These are phyloP conservation scores for Globisporangium splendens DNA, from an alignment of 352 stramenopile genomes.

Conservation along the genomic window DNA sequence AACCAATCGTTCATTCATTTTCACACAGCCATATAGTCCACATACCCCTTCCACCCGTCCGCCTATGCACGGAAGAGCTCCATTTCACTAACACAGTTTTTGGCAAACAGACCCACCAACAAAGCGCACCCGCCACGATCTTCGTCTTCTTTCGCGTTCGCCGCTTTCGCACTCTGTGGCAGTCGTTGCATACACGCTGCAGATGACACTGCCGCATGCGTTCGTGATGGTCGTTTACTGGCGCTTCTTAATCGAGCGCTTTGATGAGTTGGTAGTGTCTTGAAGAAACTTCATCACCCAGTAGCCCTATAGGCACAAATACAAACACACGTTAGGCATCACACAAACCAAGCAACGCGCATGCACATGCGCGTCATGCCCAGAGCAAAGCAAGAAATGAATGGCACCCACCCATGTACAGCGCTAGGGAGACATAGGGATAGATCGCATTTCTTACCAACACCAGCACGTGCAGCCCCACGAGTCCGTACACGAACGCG, in stretches of 20 bases:
- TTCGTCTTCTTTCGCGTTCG: too few species aligned
- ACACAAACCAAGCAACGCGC: background rate
- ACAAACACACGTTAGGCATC: background rate
- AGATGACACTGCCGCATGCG: too few species aligned
- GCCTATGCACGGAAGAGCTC: background rate
- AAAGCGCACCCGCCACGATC: too few species aligned
- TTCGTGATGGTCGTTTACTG: constrained; percentile 26
- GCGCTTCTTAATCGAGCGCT: constrained; percentile 52
- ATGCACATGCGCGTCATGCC: background rate
- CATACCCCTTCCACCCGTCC: background rate
- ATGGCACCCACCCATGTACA: constrained; percentile 15
- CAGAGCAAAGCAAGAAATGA: background rate
- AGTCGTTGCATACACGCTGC: too few species aligned
- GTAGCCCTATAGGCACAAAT: constrained; percentile 31
- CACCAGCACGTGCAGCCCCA: constrained; percentile 69
- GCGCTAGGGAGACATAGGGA: constrained; percentile 16
- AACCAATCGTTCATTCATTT: background rate
- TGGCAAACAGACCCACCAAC: too few species aligned
- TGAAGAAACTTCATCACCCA: constrained; percentile 67
- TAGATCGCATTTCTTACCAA: constrained; percentile 35
- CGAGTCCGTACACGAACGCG: constrained; percentile 60
- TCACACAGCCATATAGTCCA: constrained; percentile 2
- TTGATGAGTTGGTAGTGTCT: constrained; percentile 34
- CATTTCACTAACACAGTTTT: too few species aligned
- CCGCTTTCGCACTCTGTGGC: background rate